These are phyloP conservation scores for Spironucleus salmonicida DNA, from an alignment of 208 protist genomes.

Conservation along the genomic window DNA sequence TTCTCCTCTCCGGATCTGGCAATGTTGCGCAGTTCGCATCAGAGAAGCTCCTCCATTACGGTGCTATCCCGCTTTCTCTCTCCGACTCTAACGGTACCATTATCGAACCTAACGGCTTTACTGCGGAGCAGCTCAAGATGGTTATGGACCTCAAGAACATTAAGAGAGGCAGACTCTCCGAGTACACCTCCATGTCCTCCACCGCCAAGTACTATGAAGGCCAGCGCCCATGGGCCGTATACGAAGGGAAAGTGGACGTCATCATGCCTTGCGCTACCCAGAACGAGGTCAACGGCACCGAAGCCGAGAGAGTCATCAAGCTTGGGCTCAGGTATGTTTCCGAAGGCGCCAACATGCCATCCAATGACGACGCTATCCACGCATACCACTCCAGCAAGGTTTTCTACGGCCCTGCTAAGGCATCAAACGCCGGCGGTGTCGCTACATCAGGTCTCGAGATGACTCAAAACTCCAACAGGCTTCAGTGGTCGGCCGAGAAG, in stretches of 20 bases:
- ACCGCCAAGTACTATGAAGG: conserved; percentile 52
- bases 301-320: conserved; percentile 56
- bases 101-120: conserved; percentile 61
- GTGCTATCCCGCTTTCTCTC: conserved; percentile 60
- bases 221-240: conserved; percentile 54
- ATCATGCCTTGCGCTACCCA: conserved; percentile 68
- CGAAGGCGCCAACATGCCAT: conserved; percentile 75
- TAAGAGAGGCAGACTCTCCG: conserved; percentile 50
- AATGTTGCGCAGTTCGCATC: conserved; percentile 67
- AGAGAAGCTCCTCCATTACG: conserved; percentile 61
- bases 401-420: conserved; percentile 67
- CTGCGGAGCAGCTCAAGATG: conserved; percentile 51
- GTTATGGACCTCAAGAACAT: conserved; percentile 59
- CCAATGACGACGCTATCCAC: conserved; percentile 59
- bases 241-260: conserved; percentile 30
- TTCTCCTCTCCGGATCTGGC: conserved; percentile 62
- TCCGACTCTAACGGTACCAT: conserved; percentile 62
- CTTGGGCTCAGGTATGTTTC: conserved; percentile 59
- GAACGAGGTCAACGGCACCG: conserved; percentile 65
- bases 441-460: conserved; percentile 72
- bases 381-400: conserved; percentile 51
- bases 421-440: conserved; percentile 72
- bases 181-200: conserved; percentile 51
- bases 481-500: conserved; percentile 62
- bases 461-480: conserved; percentile 65